Evolutionary conservation across 202 grass and related monocot genomes (phyloP).

Genomic region (Musa balbisiana): DNA sequence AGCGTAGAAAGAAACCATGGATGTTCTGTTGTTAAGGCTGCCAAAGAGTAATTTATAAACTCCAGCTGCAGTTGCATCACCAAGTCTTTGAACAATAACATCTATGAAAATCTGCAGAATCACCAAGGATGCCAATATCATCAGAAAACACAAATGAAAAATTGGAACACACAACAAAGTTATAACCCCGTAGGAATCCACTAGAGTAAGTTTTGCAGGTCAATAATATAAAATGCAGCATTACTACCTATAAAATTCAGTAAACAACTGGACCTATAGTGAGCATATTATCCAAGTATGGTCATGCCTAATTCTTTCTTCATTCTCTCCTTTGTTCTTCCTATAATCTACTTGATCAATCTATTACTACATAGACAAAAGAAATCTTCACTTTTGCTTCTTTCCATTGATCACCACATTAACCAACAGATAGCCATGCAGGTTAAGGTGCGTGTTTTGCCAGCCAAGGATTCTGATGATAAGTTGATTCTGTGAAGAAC

Average conservation of each 20-base stretch:
- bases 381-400: too few species aligned
- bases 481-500: neutral
- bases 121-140: neutral
- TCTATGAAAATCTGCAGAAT: constrained; percentile 75
- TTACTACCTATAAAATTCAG: too few species aligned
- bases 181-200: neutral
- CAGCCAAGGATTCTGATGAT: neutral
- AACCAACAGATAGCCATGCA: too few species aligned
- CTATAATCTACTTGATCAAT: too few species aligned
- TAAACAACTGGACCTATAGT: too few species aligned
- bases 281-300: too few species aligned
- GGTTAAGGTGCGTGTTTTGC: neutral
- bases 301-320: too few species aligned
- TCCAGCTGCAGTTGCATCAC: constrained; percentile 78
- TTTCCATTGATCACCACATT: too few species aligned
- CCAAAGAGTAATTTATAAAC: constrained; percentile 69
- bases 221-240: too few species aligned
- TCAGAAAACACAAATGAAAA: neutral
- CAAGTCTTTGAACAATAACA: constrained; percentile 86
- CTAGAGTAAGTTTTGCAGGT: too few species aligned
- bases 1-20: constrained; percentile 62
- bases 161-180: neutral
- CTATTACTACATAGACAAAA: too few species aligned
- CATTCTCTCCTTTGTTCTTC: too few species aligned
- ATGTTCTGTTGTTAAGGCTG: constrained; percentile 46